A percentile compares a stretch with the other conserved stretches of the same genome.
Evolutionary conservation across 169 alveolate genomes (phyloP).

Genomic region (Plasmodium vinckei): DNA sequence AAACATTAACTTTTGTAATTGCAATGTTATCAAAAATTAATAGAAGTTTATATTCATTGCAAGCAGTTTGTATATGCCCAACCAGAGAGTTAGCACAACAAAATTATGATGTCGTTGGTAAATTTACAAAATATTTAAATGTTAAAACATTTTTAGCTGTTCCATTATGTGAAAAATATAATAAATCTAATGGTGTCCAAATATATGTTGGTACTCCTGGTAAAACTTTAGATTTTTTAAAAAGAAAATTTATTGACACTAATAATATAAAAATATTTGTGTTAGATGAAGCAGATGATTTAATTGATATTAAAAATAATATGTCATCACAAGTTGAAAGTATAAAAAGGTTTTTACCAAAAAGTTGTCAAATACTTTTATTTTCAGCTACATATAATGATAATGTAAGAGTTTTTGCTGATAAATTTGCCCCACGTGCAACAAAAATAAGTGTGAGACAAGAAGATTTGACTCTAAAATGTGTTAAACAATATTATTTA

Average conservation of each 20-base stretch:
- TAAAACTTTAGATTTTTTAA: conserved; percentile 94
- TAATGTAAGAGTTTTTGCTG: conserved; percentile 91
- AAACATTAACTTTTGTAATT: conserved; percentile 97
- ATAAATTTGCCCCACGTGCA: conserved; percentile 90
- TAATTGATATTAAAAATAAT: conserved; percentile 89
- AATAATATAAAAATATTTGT: conserved; percentile 85
- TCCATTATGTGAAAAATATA: conserved; percentile 88
- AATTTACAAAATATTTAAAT: conserved; percentile 91
- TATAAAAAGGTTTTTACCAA: conserved; percentile 84
- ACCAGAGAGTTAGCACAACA: conserved; percentile 98
- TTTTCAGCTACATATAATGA: conserved; percentile 95
- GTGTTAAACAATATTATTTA: conserved; percentile 95
- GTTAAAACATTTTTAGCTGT: conserved; percentile 90
- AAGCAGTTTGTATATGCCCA: conserved; percentile 95
- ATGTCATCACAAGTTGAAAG: conserved; percentile 93
- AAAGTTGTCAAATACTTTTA: conserved; percentile 89
- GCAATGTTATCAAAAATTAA: conserved; percentile 93
- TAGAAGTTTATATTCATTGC: conserved; percentile 79
- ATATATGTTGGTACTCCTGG: conserved; percentile 99
- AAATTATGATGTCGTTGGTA: conserved; percentile 91
- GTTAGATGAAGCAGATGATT: conserved; percentile 98
- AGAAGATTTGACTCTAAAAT: conserved; percentile 96
- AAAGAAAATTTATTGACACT: conserved; percentile 89
- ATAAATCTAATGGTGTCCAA: conserved; percentile 87
- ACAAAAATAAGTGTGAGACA: conserved; percentile 90